phyloP scores from a whole-genome alignment of 1,284 basidiomycete species.

The Dichomitus squalens region DNA sequence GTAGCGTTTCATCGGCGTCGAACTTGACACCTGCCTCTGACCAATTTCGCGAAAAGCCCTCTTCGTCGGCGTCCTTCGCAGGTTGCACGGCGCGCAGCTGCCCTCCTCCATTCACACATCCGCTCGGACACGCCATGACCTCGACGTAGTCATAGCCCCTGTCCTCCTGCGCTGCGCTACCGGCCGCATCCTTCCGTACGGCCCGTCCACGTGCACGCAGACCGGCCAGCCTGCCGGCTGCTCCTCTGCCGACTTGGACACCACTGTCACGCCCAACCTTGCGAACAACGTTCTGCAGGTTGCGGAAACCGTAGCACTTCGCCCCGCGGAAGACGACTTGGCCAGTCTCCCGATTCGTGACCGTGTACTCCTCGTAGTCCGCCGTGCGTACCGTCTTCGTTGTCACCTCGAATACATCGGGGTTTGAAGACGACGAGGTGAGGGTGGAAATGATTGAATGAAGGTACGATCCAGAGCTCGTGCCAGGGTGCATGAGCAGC shows the following conservation, averaged over 20 bases:
- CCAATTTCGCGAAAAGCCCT: constrained; percentile 64
- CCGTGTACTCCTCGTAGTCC: constrained; percentile 69
- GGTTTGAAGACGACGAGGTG: constrained; percentile 44
- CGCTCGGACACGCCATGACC: constrained; percentile 98
- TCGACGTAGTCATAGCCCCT: constrained; percentile 93
- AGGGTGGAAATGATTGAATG: constrained; percentile 67
- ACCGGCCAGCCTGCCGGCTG: constrained; percentile 56
- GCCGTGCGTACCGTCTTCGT: constrained; percentile 63
- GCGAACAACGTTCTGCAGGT: constrained; percentile 95
- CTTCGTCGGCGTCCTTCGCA: constrained; percentile 48
- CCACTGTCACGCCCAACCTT: constrained; percentile 90
- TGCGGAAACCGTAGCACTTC: constrained; percentile 96
- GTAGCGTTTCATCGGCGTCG: constrained; percentile 38
- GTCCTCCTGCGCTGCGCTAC: constrained; percentile 43
- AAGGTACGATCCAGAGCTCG: constrained; percentile 94
- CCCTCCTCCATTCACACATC: constrained; percentile 97
- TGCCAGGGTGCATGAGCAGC: constrained; percentile 78
- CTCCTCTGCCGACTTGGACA: constrained; percentile 69
- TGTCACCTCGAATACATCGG: constrained; percentile 53
- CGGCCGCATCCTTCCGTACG: constrained; percentile 34
- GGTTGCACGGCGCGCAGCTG: constrained; percentile 68
- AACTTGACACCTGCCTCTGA: constrained; percentile 49
- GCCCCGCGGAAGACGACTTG: constrained; percentile 88
- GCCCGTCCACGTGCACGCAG: constrained; percentile 36
- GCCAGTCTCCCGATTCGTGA: constrained; percentile 48